A percentile compares a stretch with the other conserved stretches of the same genome.
These are phyloP conservation scores for Epichloe elymi DNA, from an alignment of 2,329 filamentous ascomycete genomes.

Conservation along the genomic window DNA sequence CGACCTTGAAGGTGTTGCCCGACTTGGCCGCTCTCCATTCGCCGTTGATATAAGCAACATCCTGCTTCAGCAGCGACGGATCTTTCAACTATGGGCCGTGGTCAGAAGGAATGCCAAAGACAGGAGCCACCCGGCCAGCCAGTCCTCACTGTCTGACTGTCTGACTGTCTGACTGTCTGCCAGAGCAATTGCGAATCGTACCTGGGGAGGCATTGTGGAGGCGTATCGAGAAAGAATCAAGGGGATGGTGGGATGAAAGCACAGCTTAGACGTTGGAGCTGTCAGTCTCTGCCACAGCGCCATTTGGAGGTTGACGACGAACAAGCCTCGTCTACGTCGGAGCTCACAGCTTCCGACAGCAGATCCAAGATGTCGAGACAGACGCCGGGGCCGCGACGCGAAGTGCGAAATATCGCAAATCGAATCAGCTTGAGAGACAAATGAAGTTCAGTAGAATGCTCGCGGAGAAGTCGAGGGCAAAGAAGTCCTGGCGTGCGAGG, in stretches of 20 bases:
- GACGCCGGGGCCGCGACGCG: too few species aligned
- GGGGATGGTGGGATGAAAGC: slow-evolving; percentile 18
- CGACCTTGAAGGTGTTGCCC: slow-evolving; percentile 82
- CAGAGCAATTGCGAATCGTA: slow-evolving; percentile 6
- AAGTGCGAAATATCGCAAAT: too few species aligned
- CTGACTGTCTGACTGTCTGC: background rate
- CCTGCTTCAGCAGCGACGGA: slow-evolving; percentile 68
- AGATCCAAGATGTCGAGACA: background rate
- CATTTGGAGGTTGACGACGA: slow-evolving; percentile 11
- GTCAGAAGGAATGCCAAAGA: background rate
- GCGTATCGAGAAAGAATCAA: slow-evolving; percentile 23
- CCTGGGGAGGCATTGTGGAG: slow-evolving; percentile 36
- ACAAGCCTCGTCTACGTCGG: background rate
- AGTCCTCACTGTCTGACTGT: background rate
- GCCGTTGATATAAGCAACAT: slow-evolving; percentile 78
- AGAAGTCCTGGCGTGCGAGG: too few species aligned
- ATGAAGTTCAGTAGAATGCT: background rate
- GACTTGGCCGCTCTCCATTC: slow-evolving; percentile 80
- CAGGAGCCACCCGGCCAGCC: background rate
- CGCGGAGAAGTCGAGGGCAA: background rate
- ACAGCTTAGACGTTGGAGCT: slow-evolving; percentile 14
- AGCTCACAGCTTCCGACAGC: slow-evolving; percentile 1
- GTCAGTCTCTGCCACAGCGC: slow-evolving; percentile 18
- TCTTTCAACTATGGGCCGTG: slow-evolving; percentile 50
- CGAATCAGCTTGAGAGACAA: too few species aligned